Evolutionary conservation across 208 protist genomes (phyloP), one percentile per base, ranked within the genome.

Genomic region (Acanthamoeba royreba): DNA sequence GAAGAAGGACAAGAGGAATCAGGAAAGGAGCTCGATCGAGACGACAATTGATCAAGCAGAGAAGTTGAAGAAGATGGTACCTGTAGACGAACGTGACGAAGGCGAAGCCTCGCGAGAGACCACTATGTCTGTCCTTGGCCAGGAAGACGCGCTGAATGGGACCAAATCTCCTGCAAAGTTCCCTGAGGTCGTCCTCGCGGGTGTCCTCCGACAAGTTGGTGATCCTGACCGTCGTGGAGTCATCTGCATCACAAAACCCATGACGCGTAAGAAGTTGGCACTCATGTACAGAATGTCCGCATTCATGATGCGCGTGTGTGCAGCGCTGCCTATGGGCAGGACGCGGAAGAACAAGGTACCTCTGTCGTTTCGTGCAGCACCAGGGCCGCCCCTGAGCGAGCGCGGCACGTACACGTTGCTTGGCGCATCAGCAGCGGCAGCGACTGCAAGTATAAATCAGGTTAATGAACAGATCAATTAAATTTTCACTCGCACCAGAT

Each of bases 141-240:
- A 97, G 61, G 92, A 94, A 96, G 28, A 96, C 92, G 53, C 96
- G 95, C 74, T 81, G 52, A n/a, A 97, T 91, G 15, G 40, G 55
- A 25, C 95, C 96, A 42, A 96, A 96, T 13, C 72, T 61, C 28
- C 95, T n/a, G 95, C 94, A 96, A 43, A 97, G 92, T 17, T 97
- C 96, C 33, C 91, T 92, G 69, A 97, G 63, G 93, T 97, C 96
- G 11, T 63, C 25, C 55, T 97, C 95, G 19, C 91, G 89, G 4
- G 94, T 95, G 79, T 96, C 95, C 69, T 96, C 95, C 17, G 94
- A 95, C n/a, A 97, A 66, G 90, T 97, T 97, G 72, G 94, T 93
- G 8, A 97, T 90, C 42, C 96, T 85, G 1, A 97, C 86, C 49
- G 96, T 96, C n/a, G 47, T 89, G 7, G 45, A 52, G 87, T 97